Evolutionary conservation across 192 early-diverging fungal species (phyloP).

Genomic region (Diversispora eburnea): DNA sequence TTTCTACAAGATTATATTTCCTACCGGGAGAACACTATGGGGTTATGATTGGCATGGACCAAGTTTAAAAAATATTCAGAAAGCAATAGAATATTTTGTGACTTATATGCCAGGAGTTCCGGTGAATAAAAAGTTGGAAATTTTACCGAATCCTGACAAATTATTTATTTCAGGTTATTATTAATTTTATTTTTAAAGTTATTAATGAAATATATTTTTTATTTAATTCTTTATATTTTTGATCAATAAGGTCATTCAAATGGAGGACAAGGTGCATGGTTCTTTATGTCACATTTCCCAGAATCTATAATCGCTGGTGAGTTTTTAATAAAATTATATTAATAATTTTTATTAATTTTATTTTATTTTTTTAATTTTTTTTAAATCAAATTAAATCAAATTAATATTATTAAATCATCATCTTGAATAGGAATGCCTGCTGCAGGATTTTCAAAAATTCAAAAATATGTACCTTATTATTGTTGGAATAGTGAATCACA

Average conservation of each 20-base stretch:
- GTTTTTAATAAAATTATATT: neutral
- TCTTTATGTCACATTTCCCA: conserved; percentile 63
- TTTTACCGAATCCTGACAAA: conserved; percentile 42
- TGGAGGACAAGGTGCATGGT: conserved; percentile 80
- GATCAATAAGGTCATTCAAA: conserved; percentile 63
- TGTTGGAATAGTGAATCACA: conserved; percentile 54
- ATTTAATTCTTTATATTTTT: neutral
- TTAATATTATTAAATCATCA: too few species aligned
- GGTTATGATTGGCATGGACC: conserved; percentile 82
- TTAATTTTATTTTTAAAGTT: neutral
- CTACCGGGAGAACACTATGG: conserved; percentile 71
- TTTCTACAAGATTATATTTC: conserved; percentile 52
- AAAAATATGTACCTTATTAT: conserved; percentile 69
- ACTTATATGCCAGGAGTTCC: conserved; percentile 52
- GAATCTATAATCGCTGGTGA: conserved; percentile 65
- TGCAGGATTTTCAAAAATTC: conserved; percentile 70
- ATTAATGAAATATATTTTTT: neutral
- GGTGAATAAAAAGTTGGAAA: conserved; percentile 18
- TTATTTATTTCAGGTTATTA: conserved; percentile 52
- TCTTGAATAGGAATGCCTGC: conserved; percentile 54
- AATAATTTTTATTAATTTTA: neutral
- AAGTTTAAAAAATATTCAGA: conserved; percentile 56
- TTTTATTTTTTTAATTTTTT: neutral
- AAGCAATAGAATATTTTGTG: conserved; percentile 49
- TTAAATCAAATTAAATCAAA: neutral